phyloP scores from a whole-genome alignment of 2,329 filamentous ascomycete species.

The Xylariaceae sp. region DNA sequence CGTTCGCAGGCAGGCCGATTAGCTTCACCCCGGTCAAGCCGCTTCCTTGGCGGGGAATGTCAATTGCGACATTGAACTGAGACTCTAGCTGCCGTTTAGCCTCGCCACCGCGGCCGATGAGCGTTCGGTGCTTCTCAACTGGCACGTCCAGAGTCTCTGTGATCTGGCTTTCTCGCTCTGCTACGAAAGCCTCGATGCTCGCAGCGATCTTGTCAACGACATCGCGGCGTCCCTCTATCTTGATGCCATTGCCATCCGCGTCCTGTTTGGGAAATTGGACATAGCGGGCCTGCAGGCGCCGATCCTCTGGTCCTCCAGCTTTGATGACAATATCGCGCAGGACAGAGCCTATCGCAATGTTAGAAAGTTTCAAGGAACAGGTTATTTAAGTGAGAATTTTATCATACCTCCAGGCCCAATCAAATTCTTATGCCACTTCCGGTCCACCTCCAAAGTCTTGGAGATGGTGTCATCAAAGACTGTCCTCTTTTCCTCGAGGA shows the following conservation, averaged over 20 bases:
- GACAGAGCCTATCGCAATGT: conserved; percentile 70
- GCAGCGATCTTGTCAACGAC: conserved; percentile 89
- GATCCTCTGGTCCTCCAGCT: conserved; percentile 88
- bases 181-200: conserved; percentile 80
- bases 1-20: conserved; percentile 76
- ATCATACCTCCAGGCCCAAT: conserved; percentile 87
- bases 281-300: conserved; percentile 81
- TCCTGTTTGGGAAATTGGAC: conserved; percentile 95
- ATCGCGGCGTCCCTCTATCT: conserved; percentile 81
- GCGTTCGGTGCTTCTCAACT: conserved; percentile 84
- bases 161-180: conserved; percentile 83
- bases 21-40: conserved; percentile 87
- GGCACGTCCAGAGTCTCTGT: conserved; percentile 82
- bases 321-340: conserved; percentile 85
- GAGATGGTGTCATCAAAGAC: conserved; percentile 90
- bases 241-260: conserved; percentile 81
- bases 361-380: conserved; percentile 40
- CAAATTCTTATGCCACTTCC: conserved; percentile 88
- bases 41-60: conserved; percentile 89
- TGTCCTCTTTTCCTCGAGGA: conserved; percentile 84
- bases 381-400: neutral
- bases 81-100: conserved; percentile 84
- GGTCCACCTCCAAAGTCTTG: conserved; percentile 86
- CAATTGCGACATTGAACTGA: conserved; percentile 84
- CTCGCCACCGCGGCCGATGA: conserved; percentile 93